Base-by-base conservation (phyloP, 2,329 filamentous ascomycete genomes). In the Orbilia brochopaga region DNA sequence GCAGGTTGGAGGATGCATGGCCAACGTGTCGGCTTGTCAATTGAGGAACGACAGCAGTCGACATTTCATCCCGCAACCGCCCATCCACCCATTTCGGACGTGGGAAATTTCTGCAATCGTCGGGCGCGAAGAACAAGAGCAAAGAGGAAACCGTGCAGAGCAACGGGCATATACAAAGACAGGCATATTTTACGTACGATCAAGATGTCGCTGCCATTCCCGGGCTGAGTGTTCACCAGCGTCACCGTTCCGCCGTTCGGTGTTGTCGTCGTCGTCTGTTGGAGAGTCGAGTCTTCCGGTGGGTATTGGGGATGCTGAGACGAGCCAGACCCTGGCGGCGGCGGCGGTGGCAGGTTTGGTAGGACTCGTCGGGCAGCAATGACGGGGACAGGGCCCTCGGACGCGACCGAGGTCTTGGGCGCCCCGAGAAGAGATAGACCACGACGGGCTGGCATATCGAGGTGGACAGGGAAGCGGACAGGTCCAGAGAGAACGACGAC, bases 201-300 rank as follows among this genome's bases (percentile, higher is more conserved):
- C 62, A 73, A 63, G 21, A 73, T 73, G 48, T 73, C 69, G 42
- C 69, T 73, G 11, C 69, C 69, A 15, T 73, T 73, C 11, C 69
- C 69, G 42, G 69, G 69, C 35, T 73, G 69, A 23, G 69, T 73
- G 30, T 73, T 73, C 2, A 73, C 69, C 51, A 73, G 23, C 6
- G 69, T 73, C n/a, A 73, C 69, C 6, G 69, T 73, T 2, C 69
- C 69, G 35, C 69, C 69, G 17, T 73, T 73, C 30, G 69, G 69
- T 35, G 69, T 73, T 59, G 69, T 73, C 6, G 69, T 73, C n/a
- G 69, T 73, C n/a, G 69, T 73, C 56, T 73, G 69, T 35, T 73
- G 69, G 32, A 73, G 51, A 27, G 69, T 73, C 4, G 69, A 63
- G 21, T 73, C 69, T 52, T 73, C 69, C 17, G 69, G 69, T 54